A percentile compares a stretch with the other conserved stretches of the same genome.
These are phyloP conservation scores for Agrocybe praecox DNA, from an alignment of 768 basidiomycete species.

Conservation along the genomic window DNA sequence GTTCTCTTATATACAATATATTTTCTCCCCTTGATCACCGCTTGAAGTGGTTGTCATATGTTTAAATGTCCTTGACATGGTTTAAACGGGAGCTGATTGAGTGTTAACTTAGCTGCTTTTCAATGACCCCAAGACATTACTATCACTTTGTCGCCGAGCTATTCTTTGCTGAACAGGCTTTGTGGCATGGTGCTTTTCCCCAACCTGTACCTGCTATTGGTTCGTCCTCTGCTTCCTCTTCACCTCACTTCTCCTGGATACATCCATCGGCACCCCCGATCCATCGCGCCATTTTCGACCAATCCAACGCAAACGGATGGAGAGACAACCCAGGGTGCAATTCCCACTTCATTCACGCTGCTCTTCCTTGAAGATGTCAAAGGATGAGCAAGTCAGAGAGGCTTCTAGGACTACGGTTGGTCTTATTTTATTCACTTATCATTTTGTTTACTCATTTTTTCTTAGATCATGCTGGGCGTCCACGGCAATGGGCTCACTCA, in stretches of 20 bases:
- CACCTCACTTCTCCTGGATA: slow-evolving; percentile 14
- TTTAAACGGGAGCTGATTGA: neutral
- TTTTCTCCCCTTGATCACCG: neutral
- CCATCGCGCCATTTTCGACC: slow-evolving; percentile 72
- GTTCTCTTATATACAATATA: slow-evolving; percentile 6
- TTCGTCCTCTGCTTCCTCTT: slow-evolving; percentile 4
- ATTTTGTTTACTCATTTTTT: neutral
- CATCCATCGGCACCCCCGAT: slow-evolving; percentile 51
- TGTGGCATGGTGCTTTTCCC: slow-evolving; percentile 63
- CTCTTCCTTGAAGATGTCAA: slow-evolving; percentile 68
- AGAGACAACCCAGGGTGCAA: slow-evolving; percentile 82
- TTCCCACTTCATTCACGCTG: slow-evolving; percentile 71
- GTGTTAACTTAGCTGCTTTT: slow-evolving; percentile 45
- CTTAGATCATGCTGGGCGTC: slow-evolving; percentile 67
- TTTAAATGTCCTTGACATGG: too few relatives aligned
- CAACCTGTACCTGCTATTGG: slow-evolving; percentile 14
- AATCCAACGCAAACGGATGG: slow-evolving; percentile 61
- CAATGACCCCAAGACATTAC: slow-evolving; percentile 78
- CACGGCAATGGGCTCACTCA: slow-evolving; percentile 86
- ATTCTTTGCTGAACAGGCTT: slow-evolving; percentile 72
- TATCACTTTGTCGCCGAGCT: slow-evolving; percentile 89
- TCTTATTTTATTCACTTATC: slow-evolving; percentile 9
- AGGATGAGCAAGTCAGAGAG: slow-evolving; percentile 74
- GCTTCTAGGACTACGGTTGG: slow-evolving; percentile 72
- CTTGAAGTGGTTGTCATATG: neutral